Evolutionary conservation across 2,329 filamentous ascomycete genomes (phyloP), one percentile per base, ranked within the genome.

Genomic region (Colletotrichum karsti): DNA sequence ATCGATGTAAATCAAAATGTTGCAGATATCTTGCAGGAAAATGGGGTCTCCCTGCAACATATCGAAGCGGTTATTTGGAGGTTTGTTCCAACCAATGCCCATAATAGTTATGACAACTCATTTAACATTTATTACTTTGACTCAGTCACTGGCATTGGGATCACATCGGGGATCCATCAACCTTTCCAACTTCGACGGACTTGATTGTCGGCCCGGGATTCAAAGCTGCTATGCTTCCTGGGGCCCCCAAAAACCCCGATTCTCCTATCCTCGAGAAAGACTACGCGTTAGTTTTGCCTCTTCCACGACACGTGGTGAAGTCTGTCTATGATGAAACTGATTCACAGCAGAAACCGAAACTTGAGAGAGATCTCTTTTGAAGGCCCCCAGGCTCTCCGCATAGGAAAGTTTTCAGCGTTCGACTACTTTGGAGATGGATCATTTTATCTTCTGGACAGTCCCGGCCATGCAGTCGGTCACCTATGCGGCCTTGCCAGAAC

Each of bases 151-250:
- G 79, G 75, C 82, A 84, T 68, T 84, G 79, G 74, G 86, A 89
- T 71, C 87, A 89, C 63, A 83, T 81, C 8, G 87, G 87, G 0
- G 82, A 88, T 61, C 78, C 81, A 0, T 79, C 81, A 0, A 76
- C 73, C 0, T 89, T 89, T 54, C 84, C 85, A 1, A 1, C 71
- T 0, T 75, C 71, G 1, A 86, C 85, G 1, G 78, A 82, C 8
- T 71, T 89, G 0, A 71, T 88, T 33, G 85, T 88, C 4, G 87
- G 87, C 0, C 82, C 86, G 0, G 86, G 86, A 0, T 84, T 88
- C 73, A 83, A 81, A 53, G 67, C 79, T 2, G 74, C 74, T 0
- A 81, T 84, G 71, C 71, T 83, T 3, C 86, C 86, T 0, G 85
- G 83, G 1, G 85, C 79, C 54, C 87, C 86, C 0, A 63, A 71